Evolutionary conservation across 2,329 filamentous ascomycete genomes (phyloP).

Genomic region (Aspergillus eucalypticola): DNA sequence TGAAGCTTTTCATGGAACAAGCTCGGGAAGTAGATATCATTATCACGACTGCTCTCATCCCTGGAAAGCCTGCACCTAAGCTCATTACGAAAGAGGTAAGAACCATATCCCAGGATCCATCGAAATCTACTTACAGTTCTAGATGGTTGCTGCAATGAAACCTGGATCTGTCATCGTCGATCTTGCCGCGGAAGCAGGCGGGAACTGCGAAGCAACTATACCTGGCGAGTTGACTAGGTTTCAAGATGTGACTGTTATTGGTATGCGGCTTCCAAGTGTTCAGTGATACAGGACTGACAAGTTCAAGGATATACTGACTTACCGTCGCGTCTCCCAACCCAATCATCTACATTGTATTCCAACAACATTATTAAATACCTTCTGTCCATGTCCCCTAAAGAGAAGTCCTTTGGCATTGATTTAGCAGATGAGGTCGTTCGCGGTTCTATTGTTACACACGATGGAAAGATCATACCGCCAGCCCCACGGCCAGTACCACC

Average conservation of each 20-base stretch:
- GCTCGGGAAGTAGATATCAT: constrained; percentile 87
- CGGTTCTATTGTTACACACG: constrained; percentile 77
- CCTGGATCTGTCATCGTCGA: constrained; percentile 87
- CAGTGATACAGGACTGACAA: not conserved
- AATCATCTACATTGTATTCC: constrained; percentile 86
- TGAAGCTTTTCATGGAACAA: constrained; percentile 88
- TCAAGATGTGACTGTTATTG: constrained; percentile 81
- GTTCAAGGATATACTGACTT: constrained; percentile 75
- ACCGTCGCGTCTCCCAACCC: constrained; percentile 80
- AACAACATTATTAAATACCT: constrained; percentile 92
- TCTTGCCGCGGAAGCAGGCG: constrained; percentile 81
- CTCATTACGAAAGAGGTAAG: constrained; percentile 71
- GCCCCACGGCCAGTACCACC: constrained; percentile 68
- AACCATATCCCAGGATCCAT: not conserved
- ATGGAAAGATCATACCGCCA: constrained; percentile 73
- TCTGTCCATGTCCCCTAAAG: constrained; percentile 75
- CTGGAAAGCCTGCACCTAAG: constrained; percentile 77
- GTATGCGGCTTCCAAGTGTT: constrained; percentile 45
- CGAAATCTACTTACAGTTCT: constrained; percentile 18
- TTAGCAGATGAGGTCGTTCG: constrained; percentile 82
- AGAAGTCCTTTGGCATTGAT: constrained; percentile 78
- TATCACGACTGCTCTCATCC: constrained; percentile 88
- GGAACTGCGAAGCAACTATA: constrained; percentile 81
- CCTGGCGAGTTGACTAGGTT: constrained; percentile 69
- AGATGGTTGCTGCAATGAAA: constrained; percentile 82